A percentile compares a stretch with the other conserved stretches of the same genome.
Conservation (phyloP, 345 rosid species). For the Erodium maritimum region DNA sequence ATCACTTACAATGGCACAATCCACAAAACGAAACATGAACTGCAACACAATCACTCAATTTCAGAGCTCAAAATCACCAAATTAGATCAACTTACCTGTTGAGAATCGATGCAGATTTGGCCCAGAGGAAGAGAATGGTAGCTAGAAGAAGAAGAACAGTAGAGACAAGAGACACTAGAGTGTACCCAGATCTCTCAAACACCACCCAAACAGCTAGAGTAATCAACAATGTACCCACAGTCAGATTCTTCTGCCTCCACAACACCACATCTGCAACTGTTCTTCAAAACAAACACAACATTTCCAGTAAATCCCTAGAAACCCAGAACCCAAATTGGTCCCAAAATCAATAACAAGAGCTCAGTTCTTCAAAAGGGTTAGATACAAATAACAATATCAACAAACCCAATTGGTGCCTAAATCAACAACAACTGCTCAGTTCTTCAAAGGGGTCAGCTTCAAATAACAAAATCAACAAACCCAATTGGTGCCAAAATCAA, state of each 20-base stretch:
- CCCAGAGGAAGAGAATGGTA: constrained; percentile 77
- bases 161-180: constrained; percentile 65
- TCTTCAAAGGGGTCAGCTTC: background rate
- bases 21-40: no score
- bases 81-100: constrained; percentile 70
- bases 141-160: constrained; percentile 79
- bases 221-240: constrained; percentile 50
- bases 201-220: constrained; percentile 78
- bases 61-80: no score
- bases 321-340: background rate
- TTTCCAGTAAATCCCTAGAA: background rate
- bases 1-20: no score
- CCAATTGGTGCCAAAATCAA: no score
- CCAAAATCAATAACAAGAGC: background rate
- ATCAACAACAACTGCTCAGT: background rate
- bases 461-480: background rate
- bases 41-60: no score
- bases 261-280: constrained; percentile 88
- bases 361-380: background rate
- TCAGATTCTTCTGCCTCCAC: constrained; percentile 65
- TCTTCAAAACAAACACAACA: no score
- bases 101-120: constrained; percentile 91
- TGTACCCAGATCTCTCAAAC: constrained; percentile 76
- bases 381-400: background rate
- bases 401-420: no score